These are phyloP conservation scores for Clavispora santaluciae DNA, from an alignment of 805 yeast species.

Conservation along the genomic window DNA sequence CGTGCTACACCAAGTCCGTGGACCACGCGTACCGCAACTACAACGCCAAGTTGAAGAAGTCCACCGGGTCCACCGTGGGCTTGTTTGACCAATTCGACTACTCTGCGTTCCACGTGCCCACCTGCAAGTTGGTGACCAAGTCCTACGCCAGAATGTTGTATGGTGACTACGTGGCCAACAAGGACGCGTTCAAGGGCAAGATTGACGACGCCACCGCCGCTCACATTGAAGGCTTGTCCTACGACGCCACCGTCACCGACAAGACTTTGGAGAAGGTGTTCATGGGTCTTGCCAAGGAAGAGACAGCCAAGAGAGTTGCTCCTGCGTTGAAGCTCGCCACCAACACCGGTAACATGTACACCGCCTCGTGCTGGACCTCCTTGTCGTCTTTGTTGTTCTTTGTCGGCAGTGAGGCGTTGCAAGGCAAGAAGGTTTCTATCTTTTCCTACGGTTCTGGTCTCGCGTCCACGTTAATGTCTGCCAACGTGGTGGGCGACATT, in stretches of 20 bases:
- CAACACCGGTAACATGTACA: constrained; percentile 97
- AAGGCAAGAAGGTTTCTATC: constrained; percentile 80
- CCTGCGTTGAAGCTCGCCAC: constrained; percentile 88
- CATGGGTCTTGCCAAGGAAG: constrained; percentile 68
- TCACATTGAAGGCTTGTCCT: constrained; percentile 50
- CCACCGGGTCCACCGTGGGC: constrained; percentile 50
- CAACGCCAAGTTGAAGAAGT: constrained; percentile 61
- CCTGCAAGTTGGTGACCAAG: constrained; percentile 90
- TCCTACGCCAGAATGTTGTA: constrained; percentile 88
- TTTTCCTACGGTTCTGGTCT: constrained; percentile 98
- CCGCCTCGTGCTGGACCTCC: constrained; percentile 88
- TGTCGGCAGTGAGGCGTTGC: constrained; percentile 69
- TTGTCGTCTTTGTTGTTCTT: constrained; percentile 75
- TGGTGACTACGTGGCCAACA: constrained; percentile 78
- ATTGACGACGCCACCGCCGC: constrained; percentile 48
- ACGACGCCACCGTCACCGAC: constrained; percentile 76
- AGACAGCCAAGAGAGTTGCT: constrained; percentile 60
- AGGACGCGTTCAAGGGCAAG: constrained; percentile 45
- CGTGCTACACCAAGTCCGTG: constrained; percentile 90
- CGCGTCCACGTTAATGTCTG: constrained; percentile 84
- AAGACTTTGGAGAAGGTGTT: constrained; percentile 81
- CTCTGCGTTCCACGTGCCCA: constrained; percentile 97
- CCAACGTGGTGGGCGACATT: constrained; percentile 77
- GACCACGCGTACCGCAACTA: constrained; percentile 82
- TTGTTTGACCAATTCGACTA: constrained; percentile 73